Percentiles rank a stretch among this genome's conserved stretches.
Conservation (phyloP, 495 filamentous ascomycete species). For the Cudoniella acicularis region DNA sequence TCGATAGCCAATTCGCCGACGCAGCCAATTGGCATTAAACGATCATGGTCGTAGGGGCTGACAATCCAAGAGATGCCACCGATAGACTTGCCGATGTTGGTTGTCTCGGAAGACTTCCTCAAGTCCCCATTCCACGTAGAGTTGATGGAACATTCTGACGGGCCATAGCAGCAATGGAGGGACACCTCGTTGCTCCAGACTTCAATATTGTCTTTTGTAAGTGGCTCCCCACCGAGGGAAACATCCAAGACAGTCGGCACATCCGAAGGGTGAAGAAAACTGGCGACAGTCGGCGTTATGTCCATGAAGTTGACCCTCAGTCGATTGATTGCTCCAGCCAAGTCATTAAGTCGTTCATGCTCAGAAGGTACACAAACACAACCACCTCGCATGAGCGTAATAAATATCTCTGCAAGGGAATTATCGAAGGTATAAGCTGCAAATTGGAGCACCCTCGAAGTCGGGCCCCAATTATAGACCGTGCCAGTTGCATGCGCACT, state of each 20-base stretch:
- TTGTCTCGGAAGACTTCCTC: conserved; percentile 24
- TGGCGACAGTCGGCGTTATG: conserved; percentile 46
- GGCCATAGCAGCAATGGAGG: conserved; percentile 56
- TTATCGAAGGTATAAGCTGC: conserved; percentile 62
- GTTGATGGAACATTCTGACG: conserved; percentile 33
- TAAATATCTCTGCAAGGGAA: conserved; percentile 81
- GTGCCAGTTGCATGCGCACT: conserved; percentile 44
- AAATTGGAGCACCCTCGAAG: conserved; percentile 11
- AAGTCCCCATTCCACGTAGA: conserved; percentile 30
- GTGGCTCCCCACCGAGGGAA: conserved; percentile 51
- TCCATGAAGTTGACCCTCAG: conserved; percentile 32
- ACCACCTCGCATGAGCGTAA: conserved; percentile 61
- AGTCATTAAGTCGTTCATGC: conserved; percentile 34
- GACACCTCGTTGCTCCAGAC: conserved; percentile 51
- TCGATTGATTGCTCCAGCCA: conserved; percentile 32
- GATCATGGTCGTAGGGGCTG: conserved; percentile 46
- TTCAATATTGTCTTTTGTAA: conserved; percentile 46
- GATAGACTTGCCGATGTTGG: conserved; percentile 31
- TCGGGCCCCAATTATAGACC: conserved; percentile 39
- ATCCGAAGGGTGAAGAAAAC: conserved; percentile 33
- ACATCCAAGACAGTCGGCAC: conserved; percentile 45
- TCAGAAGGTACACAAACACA: conserved; percentile 48
- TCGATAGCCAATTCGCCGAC: conserved; percentile 63
- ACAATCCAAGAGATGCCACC: conserved; percentile 53
- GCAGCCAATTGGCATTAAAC: conserved; percentile 52